These are phyloP conservation scores for Chloranthus sessilifolius DNA, from an alignment of 164 flowering plant species.

Conservation along the genomic window DNA sequence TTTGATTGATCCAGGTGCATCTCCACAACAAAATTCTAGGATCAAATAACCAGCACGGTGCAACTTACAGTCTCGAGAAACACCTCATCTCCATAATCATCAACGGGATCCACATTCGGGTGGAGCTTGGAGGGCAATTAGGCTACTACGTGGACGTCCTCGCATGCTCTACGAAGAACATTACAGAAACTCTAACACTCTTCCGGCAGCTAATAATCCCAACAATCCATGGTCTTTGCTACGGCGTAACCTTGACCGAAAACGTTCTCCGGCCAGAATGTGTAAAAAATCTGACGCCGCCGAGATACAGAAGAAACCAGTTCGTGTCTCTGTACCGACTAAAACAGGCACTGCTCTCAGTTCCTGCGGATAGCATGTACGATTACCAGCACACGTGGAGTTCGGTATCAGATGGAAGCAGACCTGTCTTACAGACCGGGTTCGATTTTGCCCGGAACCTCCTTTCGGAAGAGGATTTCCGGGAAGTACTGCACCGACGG, in stretches of 20 bases:
- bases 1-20: conserved; percentile 51
- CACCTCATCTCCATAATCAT: conserved; percentile 68
- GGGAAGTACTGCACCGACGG: conserved; percentile 74
- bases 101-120: conserved; percentile 68
- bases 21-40: conserved; percentile 71
- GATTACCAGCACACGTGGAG: conserved; percentile 95
- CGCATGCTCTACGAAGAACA: conserved; percentile 75
- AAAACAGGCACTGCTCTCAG: conserved; percentile 71
- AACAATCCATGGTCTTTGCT: conserved; percentile 66
- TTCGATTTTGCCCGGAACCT: conserved; percentile 82
- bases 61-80: conserved; percentile 77
- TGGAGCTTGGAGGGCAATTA: conserved; percentile 84
- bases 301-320: conserved; percentile 64
- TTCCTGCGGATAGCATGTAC: conserved; percentile 87
- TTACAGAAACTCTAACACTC: conserved; percentile 67
- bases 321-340: conserved; percentile 41
- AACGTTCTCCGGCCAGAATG: conserved; percentile 70
- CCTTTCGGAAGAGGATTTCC: conserved; percentile 83
- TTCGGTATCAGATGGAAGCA: conserved; percentile 62
- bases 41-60: conserved; percentile 58
- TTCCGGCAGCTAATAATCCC: conserved; percentile 78
- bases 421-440: conserved; percentile 44
- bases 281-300: conserved; percentile 61
- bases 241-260: conserved; percentile 64
- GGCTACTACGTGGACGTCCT: conserved; percentile 76